Conservation (phyloP, 2,329 filamentous ascomycete species). For the Ophiocordyceps australis region DNA sequence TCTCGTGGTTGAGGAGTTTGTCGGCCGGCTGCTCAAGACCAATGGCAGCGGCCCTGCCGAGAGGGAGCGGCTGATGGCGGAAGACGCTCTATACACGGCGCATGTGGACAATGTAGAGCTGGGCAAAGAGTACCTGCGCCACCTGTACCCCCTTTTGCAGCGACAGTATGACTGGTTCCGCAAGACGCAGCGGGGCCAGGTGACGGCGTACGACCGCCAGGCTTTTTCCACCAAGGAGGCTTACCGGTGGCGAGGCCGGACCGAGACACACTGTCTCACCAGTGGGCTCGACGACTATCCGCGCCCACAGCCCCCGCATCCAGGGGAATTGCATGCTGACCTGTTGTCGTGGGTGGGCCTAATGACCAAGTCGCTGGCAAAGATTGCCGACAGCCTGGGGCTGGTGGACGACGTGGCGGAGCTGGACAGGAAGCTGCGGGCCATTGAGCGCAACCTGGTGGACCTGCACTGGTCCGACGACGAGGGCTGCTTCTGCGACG, state of each 20-base stretch:
- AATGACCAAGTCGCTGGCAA: constrained; percentile 73
- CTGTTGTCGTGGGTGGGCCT: constrained; percentile 95
- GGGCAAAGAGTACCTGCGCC: constrained; percentile 52
- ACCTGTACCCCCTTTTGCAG: constrained; percentile 72
- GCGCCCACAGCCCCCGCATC: constrained; percentile 80
- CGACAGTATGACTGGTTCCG: constrained; percentile 92
- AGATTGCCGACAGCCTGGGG: constrained; percentile 60
- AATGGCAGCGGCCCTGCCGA: constrained; percentile 26
- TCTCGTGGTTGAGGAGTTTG: constrained; percentile 68
- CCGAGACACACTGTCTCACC: constrained; percentile 70
- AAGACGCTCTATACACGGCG: constrained; percentile 36
- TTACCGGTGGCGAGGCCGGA: constrained; percentile 89
- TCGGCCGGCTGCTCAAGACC: constrained; percentile 51
- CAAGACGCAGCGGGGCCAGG: constrained; percentile 74
- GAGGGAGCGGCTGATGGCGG: constrained; percentile 22
- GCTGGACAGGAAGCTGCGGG: constrained; percentile 53
- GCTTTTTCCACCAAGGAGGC: constrained; percentile 81
- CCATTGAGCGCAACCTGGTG: constrained; percentile 71
- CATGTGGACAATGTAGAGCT: constrained; percentile 50
- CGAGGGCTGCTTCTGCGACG: constrained; percentile 77
- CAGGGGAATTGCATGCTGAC: constrained; percentile 88
- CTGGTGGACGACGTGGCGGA: constrained; percentile 58
- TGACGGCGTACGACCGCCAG: constrained; percentile 79
- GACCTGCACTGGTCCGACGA: constrained; percentile 84
- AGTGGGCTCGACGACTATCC: constrained; percentile 95